A percentile compares a stretch with the other conserved stretches of the same genome.
phyloP scores from a whole-genome alignment of 805 yeast species.

The Candida ficus region DNA sequence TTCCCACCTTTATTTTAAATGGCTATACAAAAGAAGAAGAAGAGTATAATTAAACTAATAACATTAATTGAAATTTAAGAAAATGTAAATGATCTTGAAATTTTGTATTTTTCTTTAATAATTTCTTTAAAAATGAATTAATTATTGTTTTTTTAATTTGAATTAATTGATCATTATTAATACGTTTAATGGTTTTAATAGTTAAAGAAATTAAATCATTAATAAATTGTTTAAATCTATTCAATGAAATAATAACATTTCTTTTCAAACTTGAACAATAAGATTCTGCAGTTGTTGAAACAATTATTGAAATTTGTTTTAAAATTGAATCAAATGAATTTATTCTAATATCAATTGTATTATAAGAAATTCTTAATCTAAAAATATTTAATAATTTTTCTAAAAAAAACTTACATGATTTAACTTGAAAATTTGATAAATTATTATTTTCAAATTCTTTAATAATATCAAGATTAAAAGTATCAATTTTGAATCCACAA shows the following conservation, averaged over 20 bases:
- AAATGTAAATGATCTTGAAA: conserved; percentile 2
- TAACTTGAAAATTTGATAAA: conserved; percentile 10
- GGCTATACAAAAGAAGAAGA: not conserved
- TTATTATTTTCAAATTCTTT: conserved; percentile 26
- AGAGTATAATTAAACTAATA: not conserved
- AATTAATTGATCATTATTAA: not conserved
- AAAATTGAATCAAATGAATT: conserved; percentile 18
- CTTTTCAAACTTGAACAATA: conserved; percentile 9
- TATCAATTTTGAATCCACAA: conserved; percentile 37
- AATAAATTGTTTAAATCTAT: conserved; percentile 9
- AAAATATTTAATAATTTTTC: conserved; percentile 19
- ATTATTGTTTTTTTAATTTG: not conserved
- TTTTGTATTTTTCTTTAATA: conserved; percentile 12
- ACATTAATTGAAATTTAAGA: not conserved
- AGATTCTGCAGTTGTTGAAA: conserved; percentile 18
- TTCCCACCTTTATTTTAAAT: conserved; percentile 29
- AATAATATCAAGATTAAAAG: conserved; percentile 29
- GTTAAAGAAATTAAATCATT: conserved; percentile 4
- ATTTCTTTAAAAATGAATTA: conserved; percentile 10
- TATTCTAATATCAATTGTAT: conserved; percentile 22
- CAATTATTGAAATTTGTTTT: conserved; percentile 16
- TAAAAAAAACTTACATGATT: conserved; percentile 11
- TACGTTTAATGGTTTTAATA: not conserved
- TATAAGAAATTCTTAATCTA: conserved; percentile 29
- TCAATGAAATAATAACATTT: not conserved